Evolutionary conservation across 2,329 filamentous ascomycete genomes (phyloP).

Genomic region (Davidsoniella eucalypti): DNA sequence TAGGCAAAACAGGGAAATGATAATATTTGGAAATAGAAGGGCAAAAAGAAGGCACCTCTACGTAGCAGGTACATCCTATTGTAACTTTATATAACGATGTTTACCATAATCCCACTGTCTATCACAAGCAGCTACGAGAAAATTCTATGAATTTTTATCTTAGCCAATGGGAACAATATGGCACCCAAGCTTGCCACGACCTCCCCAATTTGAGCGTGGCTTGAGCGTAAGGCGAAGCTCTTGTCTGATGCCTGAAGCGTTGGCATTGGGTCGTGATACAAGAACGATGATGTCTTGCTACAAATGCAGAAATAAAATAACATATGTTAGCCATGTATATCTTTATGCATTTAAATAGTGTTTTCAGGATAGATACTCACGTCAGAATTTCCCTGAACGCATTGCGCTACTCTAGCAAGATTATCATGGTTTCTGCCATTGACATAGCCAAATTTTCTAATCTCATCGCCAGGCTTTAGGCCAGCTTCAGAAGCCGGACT

Average conservation of each 20-base stretch:
- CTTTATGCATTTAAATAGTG: neutral
- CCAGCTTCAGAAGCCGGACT: slow-evolving; percentile 78
- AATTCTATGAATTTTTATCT: neutral
- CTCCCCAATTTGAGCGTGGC: slow-evolving; percentile 74
- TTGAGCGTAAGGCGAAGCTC: slow-evolving; percentile 57
- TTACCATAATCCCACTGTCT: neutral
- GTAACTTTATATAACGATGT: neutral
- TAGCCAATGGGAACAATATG: slow-evolving; percentile 56
- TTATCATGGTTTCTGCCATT: slow-evolving; percentile 75
- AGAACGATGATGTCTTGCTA: slow-evolving; percentile 58
- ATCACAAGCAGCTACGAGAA: neutral
- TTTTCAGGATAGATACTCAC: slow-evolving; percentile 36
- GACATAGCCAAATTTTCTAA: slow-evolving; percentile 72
- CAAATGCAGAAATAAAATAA: slow-evolving; percentile 1
- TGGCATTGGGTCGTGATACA: slow-evolving; percentile 33
- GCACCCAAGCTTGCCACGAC: slow-evolving; percentile 75
- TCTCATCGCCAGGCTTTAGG: slow-evolving; percentile 60
- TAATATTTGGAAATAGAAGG: too few relatives aligned
- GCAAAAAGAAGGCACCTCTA: too few relatives aligned
- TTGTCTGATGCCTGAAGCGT: slow-evolving; percentile 25
- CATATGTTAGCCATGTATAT: neutral
- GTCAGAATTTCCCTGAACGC: slow-evolving; percentile 76
- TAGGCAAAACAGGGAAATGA: too few relatives aligned
- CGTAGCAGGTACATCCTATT: too few relatives aligned
- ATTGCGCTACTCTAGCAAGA: slow-evolving; percentile 71